Evolutionary conservation across 2,329 filamentous ascomycete species (phyloP), one percentile per base, ranked within the genome.

Genomic region (Epicoccum sorghinum): DNA sequence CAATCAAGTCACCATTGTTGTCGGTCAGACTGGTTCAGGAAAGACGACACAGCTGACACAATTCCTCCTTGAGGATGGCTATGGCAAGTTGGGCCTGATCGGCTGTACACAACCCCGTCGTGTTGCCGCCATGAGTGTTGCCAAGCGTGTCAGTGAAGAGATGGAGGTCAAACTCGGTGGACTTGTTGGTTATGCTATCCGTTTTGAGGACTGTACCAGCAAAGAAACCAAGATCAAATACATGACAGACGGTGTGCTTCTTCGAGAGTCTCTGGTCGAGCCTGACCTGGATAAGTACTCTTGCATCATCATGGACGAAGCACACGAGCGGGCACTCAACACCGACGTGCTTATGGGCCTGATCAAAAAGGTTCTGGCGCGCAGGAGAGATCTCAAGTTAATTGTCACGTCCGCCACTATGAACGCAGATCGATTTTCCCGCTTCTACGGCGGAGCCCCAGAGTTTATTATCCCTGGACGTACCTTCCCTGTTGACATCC

Each of bases 241-340:
- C 75, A 97, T 99, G 93, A 99, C 95, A 0, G 96, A 99, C 69
- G 95, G 95, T 79, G 91, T 99, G 22, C 79, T 99, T 39, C 83
- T 99, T 29, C 86, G 95, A 78, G 96, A 99, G 70, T 97, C 92
- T 5, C 82, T 99, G 9, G 93, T 92, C 55, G 93, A 98, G 74
- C 86, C 89, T 6, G 93, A 99, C 72, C 81, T 99, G 40, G 95
- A 98, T 74, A 90, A 91, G 61, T 99, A 99, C 73, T 96, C 93
- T 12, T 97, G 93, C 72, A 92, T 99, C 67, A 99, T 99, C 75
- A 99, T 99, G 95, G 95, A 99, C 71, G 95, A 99, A 79, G 96
- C 95, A 4, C 95, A 99, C 82, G 95, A 99, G 76, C 86, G 95
- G 73, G 93, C 95, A 1, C 78, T 99, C 44, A 98, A 99, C 70